These are phyloP conservation scores for Phytophthora palmivora DNA, from an alignment of 352 stramenopile genomes.

Conservation along the genomic window DNA sequence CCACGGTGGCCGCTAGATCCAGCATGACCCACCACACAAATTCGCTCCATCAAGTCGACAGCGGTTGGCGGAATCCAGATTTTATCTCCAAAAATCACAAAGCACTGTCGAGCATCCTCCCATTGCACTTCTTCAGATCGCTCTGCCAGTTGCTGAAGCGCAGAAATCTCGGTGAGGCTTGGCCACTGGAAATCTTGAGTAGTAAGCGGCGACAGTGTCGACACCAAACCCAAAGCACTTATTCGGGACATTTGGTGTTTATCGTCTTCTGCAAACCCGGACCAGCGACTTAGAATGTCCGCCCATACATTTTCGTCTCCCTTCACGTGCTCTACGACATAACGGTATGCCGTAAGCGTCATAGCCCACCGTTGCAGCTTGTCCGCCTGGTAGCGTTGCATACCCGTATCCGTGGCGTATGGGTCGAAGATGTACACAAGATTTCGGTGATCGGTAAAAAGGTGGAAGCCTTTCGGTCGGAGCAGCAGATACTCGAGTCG, in stretches of 20 bases:
- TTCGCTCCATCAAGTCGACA: no score
- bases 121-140: neutral
- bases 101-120: neutral
- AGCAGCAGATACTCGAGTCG: conserved; percentile 21
- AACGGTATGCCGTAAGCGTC: conserved; percentile 17
- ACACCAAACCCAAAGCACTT: neutral
- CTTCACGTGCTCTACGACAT: conserved; percentile 30
- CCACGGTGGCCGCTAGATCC: conserved; percentile 34
- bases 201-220: neutral
- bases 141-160: neutral
- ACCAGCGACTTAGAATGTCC: conserved; percentile 12
- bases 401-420: conserved; percentile 1
- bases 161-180: no score
- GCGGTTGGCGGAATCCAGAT: conserved; percentile 21
- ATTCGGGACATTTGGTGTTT: no score
- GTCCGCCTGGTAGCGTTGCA: conserved; percentile 11
- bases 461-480: conserved; percentile 9
- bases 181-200: no score
- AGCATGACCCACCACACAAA: conserved; percentile 36
- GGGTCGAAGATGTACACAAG: conserved; percentile 24
- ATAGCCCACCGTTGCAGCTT: conserved; percentile 31
- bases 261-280: neutral
- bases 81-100: neutral
- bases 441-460: conserved; percentile 31
- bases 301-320: conserved; percentile 18